Evolutionary conservation across 371 early-diverging fungal genomes (phyloP), one percentile per base, ranked within the genome.

Genomic region (Apophysomyces ossiformis): DNA sequence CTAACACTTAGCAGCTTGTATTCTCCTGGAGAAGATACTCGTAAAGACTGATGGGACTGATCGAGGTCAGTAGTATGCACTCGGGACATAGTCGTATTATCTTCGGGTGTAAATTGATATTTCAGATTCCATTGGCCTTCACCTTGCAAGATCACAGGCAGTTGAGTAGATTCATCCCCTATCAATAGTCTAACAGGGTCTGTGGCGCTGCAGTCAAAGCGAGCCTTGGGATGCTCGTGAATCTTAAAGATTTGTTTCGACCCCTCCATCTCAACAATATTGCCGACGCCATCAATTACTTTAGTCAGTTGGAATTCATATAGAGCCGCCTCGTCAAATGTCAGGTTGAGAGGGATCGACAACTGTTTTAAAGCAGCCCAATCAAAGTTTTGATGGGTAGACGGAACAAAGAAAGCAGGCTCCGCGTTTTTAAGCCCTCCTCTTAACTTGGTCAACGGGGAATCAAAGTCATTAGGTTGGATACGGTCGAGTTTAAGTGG

Each of bases 271-370:
- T 79, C 77, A 0, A 81, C 60, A 7, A 58, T 61, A 37, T 84
- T 84, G 9, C 84, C 84, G 2, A 69, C 75, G 56, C 84, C 84
- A 67, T 84, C 84, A 7, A 58, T 65, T 0, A 84, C 71, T 13
- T 66, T 66, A 4, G 58, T 47, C 9, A 84, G 61, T 32, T 61
- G 44, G 47, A 72, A 81, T 37, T 69, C 65, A 43, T 77, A 72
- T 5, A 69, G 58, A 8, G 70, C 61, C 1, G 77, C 60, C 13
- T 70, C 47, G 9, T 69, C 66, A 35, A 84, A 72, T 0, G 79
- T 74, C 9, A 77, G 35, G 18, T 81, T 70, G 43, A 81, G 57
- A 21, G 66, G 60, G 21, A 84, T 57, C 1, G 69, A 44, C 5
- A 78, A 21, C 8, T 68, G 61, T 16, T 79, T 73, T 0, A 64